Evolutionary conservation across 768 basidiomycete species (phyloP).

Genomic region (Lepiota brunneoincarnata): DNA sequence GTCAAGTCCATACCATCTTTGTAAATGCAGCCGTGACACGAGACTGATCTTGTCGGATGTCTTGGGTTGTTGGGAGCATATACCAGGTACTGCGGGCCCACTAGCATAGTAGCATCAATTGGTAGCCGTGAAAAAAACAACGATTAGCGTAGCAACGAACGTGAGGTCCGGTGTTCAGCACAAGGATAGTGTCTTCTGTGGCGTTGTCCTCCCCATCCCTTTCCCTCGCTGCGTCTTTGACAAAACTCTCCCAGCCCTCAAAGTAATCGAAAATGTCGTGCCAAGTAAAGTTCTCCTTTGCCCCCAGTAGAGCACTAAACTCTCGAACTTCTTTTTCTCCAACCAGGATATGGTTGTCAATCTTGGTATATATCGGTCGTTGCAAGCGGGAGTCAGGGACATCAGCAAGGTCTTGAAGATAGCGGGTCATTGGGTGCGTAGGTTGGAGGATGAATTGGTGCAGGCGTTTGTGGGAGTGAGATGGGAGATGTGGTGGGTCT

Average conservation of each 20-base stretch:
- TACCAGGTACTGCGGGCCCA: conserved; percentile 17
- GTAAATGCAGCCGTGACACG: conserved; percentile 11
- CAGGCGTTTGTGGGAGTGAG: conserved; percentile 1
- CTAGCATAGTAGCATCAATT: neutral
- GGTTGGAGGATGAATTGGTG: conserved; percentile 12
- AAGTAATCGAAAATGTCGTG: conserved; percentile 12
- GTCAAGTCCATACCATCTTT: conserved; percentile 12
- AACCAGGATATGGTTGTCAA: conserved; percentile 18
- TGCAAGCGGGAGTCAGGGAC: conserved; percentile 16
- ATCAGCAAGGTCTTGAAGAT: conserved; percentile 13
- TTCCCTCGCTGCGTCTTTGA: conserved; percentile 5
- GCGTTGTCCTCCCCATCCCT: conserved; percentile 12
- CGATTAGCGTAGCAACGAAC: conserved; percentile 6
- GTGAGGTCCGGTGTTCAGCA: conserved; percentile 16
- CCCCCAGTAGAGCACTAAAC: conserved; percentile 11
- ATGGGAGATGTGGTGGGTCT: conserved; percentile 10
- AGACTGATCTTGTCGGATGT: conserved; percentile 3
- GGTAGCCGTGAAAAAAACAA: neutral
- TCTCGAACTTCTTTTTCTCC: conserved; percentile 13
- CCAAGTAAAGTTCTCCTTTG: conserved; percentile 11
- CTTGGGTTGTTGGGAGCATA: conserved; percentile 14
- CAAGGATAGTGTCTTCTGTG: conserved; percentile 14
- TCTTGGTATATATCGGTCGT: conserved; percentile 13
- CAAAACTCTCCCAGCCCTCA: conserved; percentile 16
- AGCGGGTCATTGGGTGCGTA: conserved; percentile 11